Evolutionary conservation across 371 early-diverging fungal species (phyloP), one percentile per base, ranked within the genome.

Genomic region (Mucor irregularis): DNA sequence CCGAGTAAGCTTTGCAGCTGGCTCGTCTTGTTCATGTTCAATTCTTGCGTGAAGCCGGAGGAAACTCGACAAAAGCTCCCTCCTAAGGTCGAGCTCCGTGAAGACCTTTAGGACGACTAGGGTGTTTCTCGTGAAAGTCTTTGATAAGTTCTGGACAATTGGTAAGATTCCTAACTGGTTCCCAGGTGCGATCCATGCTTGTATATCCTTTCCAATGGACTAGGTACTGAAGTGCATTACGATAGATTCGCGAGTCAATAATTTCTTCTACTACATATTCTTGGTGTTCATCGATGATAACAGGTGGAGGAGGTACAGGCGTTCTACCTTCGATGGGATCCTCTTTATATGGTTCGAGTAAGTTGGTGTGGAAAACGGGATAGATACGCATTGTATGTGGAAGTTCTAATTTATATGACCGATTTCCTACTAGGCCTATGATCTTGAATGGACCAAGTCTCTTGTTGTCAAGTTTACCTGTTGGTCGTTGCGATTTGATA

Each of bases 181-280:
- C 58, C 64, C 55, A 64, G 1, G 58, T 54, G 6, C 46, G 19
- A 14, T 64, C 58, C 24, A 47, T 31, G 4, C 33, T 31, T 6
- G 3, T 34, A 25, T 47, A 48, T 0, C 62, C 56, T 47, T 57
- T 45, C 74, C 68, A 71, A 2, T 54, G 29, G 0, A 77, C 62
- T 16, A 66, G 49, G 22, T 76, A 76, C 40, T 74, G 44, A 3
- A 78, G 24, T 28, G 58, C 52, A 4, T 46, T 16, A 5, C 38
- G 19, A 25, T 29, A 26, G 10, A 48, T 17, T 11, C 61, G 28
- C 1, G 50, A 58, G 37, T 69, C 73, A 4, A 74, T 24, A 8
- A 73, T 64, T 13, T 45, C 22, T 22, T 61, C 66, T 5, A 79
- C 74, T 45, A 68, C 73, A 30, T 61, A 74, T n/a, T 79, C 59